phyloP scores from a whole-genome alignment of 768 basidiomycete genomes.

The Leccinum obscurum region DNA sequence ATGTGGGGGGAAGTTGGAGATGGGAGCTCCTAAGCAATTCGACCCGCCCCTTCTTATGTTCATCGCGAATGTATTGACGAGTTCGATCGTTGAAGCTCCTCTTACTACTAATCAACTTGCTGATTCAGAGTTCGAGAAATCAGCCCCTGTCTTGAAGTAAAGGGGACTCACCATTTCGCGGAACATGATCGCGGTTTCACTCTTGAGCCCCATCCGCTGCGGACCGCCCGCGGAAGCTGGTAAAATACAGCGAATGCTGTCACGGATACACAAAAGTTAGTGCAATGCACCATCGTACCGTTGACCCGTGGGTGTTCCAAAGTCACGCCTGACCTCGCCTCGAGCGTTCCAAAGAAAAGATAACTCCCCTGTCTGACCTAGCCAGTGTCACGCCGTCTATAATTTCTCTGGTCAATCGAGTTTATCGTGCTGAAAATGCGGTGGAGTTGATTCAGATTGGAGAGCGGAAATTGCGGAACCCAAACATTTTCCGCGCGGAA shows the following conservation, averaged over 20 bases:
- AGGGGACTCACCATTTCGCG: conserved; percentile 3
- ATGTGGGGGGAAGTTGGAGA: neutral
- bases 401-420: neutral
- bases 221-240: neutral
- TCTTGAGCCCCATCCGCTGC: neutral
- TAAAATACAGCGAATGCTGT: neutral
- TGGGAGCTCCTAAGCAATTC: too few relatives aligned
- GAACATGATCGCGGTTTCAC: conserved; percentile 7
- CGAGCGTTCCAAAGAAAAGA: neutral
- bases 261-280: neutral
- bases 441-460: conserved; percentile 1
- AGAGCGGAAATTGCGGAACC: neutral
- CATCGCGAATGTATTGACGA: conserved; percentile 10
- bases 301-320: neutral
- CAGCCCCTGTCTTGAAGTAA: conserved; percentile 7
- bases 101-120: neutral
- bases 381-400: neutral
- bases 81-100: neutral
- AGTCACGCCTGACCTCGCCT: neutral
- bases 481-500: neutral
- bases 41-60: conserved; percentile 8
- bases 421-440: neutral
- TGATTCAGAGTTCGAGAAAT: neutral
- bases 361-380: neutral
- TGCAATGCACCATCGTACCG: neutral